Base-by-base conservation (phyloP, 768 basidiomycete species). In the Psilocybe cyanescens region DNA sequence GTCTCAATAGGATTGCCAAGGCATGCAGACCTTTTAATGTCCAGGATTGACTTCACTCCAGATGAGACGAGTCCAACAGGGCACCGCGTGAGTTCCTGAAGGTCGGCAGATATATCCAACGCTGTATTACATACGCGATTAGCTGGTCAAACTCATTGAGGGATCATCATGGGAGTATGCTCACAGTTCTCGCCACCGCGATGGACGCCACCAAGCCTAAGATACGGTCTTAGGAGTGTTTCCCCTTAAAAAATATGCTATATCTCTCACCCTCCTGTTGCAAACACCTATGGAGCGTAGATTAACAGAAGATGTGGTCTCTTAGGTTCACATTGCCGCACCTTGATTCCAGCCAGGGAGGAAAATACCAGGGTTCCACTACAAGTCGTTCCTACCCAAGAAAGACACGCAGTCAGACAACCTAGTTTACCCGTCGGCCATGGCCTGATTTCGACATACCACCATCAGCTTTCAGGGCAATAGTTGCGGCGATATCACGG, bases 51-150 rank as follows among this genome's bases (percentile, higher is more conserved):
- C 73, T 99, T 99, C 17, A 93, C 88, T 9, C 97, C 97, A 8
- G 95, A 91, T 16, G 96, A 97, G 8, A 99, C 87, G 37, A 99
- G 82, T 3, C 91, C 95, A 48, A 99, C 92, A 19, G 95, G 91
- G 67, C 94, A 97, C 17, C 93, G 83, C 19, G 91, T 81, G 35
- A 99, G 84, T 72, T 98, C 95, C 8, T 89, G 88, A 14, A 99
- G 80, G 72, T 99, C 97, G 14, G 97, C 95, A 14, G 97, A 98
- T 30, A 99, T 79, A 69, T 99, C 97, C 86, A 99, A 87, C 16
- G 93, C 94, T 97, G 39, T 8, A 66, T 8, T 19, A 44, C 24
- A 53, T 17, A 49, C 30, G 30, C 39, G 52, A 12, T 63, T n/a
- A 59, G 16, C 53, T 28, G 61, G 12, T 59, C 30, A 44, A 28